Base-by-base conservation (phyloP, 2,329 filamentous ascomycete species). In the Aspergillus fructus region DNA sequence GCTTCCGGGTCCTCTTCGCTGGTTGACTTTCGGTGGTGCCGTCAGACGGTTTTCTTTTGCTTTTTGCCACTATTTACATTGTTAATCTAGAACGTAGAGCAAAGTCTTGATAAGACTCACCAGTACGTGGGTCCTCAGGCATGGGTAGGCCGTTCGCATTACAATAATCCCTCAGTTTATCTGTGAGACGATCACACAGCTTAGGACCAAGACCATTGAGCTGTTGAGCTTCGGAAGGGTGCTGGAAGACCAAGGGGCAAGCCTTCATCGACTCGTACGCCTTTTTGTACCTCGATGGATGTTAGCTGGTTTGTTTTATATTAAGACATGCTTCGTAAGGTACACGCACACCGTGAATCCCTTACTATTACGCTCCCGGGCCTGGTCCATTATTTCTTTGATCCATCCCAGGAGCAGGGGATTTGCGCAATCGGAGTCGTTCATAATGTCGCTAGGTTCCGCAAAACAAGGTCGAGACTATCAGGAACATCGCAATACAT, bases 201-300 rank as follows among this genome's bases (percentile, higher is more conserved):
- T 88, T 91, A 0, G 85, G 83, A 0, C 90, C 90, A 58, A 92
- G 86, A 0, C 89, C 89, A 59, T 85, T 86, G n/a, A 94, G 80
- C 64, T 88, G 83, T 64, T 87, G 82, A 1, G 90, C 83, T 74
- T 92, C 84, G 5, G 86, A 85, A 2, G 90, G 90, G 69, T 94
- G 90, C 17, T 83, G 77, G 63, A 91, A 90, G 1, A 76, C 74
- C 40, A 91, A 77, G 0, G 90, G 90, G 62, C 89, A 93, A 12
- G 84, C 84, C 73, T 87, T 90, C 71, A 94, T 83, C 2, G 90
- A 89, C 57, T 90, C 83, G 67, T 91, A 91, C 1, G 90, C 90
- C 64, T 88, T 85, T 62, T 85, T 89, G 72, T 92, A 93, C 0
- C 84, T 87, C n/a, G 3, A 46, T 13, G 8, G 30, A 23, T 34